Base-by-base conservation (phyloP, 2,329 filamentous ascomycete species). In the Orbilia quercus region DNA sequence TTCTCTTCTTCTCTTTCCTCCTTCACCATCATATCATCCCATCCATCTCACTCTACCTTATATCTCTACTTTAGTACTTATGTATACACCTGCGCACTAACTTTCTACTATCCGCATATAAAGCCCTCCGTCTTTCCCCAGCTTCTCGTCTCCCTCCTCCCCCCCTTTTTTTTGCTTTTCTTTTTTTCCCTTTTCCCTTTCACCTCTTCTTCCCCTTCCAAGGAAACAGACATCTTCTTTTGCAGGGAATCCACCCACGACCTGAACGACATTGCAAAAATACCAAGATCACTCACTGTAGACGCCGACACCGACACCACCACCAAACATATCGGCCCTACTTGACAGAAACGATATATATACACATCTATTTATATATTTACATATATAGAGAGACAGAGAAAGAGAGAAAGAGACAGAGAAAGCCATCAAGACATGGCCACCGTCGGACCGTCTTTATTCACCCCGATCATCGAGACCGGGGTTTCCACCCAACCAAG, bases 381-480 rank as follows among this genome's bases (percentile, higher is more conserved):
- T 45, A 20, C 5, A 22, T 11, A 62, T 11, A 42, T 18, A 23
- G 22, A 18, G 40, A 44, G n/a, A 51, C 31, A 34, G 11, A 20
- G 4, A 64, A 16, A 34, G 11, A 20, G 4, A 64, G 11, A 23
- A 16, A 18, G 40, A 44, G n/a, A 51, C 31, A 34, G 11, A 20
- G 4, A 64, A 16, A n/a, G n/a, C n/a, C n/a, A n/a, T n/a, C n/a
- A 70, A 57, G 66, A 58, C 45, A 73, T 73, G 69, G 69, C 69
- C 11, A 59, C 69, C 25, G 69, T 60, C 47, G 67, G 67, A 51
- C 22, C 60, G 69, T 73, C 69, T 20, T 54, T 73, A 42, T 73
- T 73, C 55, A 73, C 60, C n/a, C 69, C 69, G 47, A 73, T 73
- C 28, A 73, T 73, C 7, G 69, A 73, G 53, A 73, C 69, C 7